These are phyloP conservation scores for Monosporascus ibericus DNA, from an alignment of 2,329 filamentous ascomycete species.

Conservation along the genomic window DNA sequence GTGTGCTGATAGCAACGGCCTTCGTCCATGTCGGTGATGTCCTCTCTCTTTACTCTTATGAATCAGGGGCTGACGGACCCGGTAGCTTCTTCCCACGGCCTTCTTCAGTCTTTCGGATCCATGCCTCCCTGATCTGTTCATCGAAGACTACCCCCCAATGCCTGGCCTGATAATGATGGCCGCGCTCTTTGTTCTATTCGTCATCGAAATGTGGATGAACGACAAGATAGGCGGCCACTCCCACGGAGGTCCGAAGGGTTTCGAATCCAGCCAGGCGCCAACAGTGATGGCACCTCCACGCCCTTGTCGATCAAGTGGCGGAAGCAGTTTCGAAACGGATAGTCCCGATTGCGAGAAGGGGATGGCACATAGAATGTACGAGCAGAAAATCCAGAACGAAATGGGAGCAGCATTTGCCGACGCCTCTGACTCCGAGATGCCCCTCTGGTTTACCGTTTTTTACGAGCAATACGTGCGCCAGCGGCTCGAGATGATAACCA, in stretches of 20 bases:
- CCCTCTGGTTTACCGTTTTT: slow-evolving; percentile 56
- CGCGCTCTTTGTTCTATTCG: slow-evolving; percentile 54
- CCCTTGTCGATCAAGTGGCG: slow-evolving; percentile 23
- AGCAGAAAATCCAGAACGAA: slow-evolving; percentile 24
- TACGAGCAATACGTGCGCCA: slow-evolving; percentile 59
- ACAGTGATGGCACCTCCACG: slow-evolving; percentile 11
- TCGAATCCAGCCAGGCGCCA: slow-evolving; percentile 17
- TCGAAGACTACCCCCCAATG: slow-evolving; percentile 52
- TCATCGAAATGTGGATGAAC: slow-evolving; percentile 57
- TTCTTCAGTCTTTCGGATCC: slow-evolving; percentile 46
- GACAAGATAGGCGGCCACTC: slow-evolving; percentile 52
- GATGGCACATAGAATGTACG: slow-evolving; percentile 33
- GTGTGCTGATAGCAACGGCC: slow-evolving; percentile 65
- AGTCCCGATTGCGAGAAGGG: slow-evolving; percentile 34
- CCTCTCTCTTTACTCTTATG: neutral
- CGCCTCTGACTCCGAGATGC: slow-evolving; percentile 44
- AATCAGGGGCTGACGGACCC: slow-evolving; percentile 2
- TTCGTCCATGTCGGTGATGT: slow-evolving; percentile 56
- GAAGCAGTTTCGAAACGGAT: slow-evolving; percentile 28
- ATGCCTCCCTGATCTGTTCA: slow-evolving; percentile 55
- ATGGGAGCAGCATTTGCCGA: slow-evolving; percentile 18
- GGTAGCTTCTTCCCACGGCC: slow-evolving; percentile 51
- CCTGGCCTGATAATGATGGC: slow-evolving; percentile 62
- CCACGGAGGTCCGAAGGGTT: slow-evolving; percentile 50
- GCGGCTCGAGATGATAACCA: slow-evolving; percentile 50